These are phyloP conservation scores for Glycine latifolia DNA, from an alignment of 306 rosid species.

Conservation along the genomic window DNA sequence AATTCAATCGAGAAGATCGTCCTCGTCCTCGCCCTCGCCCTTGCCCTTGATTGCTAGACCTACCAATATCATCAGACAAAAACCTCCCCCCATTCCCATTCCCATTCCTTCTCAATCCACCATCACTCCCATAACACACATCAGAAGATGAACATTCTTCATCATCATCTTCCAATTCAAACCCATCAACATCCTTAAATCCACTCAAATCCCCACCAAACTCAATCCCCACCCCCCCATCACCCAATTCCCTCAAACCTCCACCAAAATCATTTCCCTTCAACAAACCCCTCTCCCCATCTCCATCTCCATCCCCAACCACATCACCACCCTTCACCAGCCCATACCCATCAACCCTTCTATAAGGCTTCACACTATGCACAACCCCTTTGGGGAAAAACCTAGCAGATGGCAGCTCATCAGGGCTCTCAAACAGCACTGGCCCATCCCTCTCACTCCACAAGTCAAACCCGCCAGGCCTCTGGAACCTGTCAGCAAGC, in stretches of 20 bases:
- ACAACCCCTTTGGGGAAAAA: conserved; percentile 96
- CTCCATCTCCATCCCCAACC: neutral
- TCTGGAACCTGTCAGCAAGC: conserved; percentile 88
- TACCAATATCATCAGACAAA: neutral
- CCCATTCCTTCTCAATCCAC: neutral
- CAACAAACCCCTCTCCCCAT: neutral
- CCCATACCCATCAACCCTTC: conserved; percentile 49
- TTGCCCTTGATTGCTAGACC: neutral
- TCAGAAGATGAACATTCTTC: conserved; percentile 25
- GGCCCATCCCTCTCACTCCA: conserved; percentile 92
- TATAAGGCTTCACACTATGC: conserved; percentile 82
- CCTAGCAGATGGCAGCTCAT: conserved; percentile 87
- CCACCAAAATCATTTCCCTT: neutral
- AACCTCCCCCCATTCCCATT: conserved; percentile 31
- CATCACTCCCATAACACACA: conserved; percentile 5
- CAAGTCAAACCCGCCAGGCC: conserved; percentile 86
- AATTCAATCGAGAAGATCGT: conserved; percentile 35
- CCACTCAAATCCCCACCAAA: conserved; percentile 27
- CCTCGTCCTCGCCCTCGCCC: conserved; percentile 37
- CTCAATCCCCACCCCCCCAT: conserved; percentile 9
- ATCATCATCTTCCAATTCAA: neutral
- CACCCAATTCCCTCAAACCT: neutral
- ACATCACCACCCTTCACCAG: conserved; percentile 21
- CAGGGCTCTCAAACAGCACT: conserved; percentile 73
- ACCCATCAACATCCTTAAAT: conserved; percentile 40